A percentile compares a stretch with the other conserved stretches of the same genome.
Evolutionary conservation across 169 alveolate genomes (phyloP).

Genomic region (Theileria parva): DNA sequence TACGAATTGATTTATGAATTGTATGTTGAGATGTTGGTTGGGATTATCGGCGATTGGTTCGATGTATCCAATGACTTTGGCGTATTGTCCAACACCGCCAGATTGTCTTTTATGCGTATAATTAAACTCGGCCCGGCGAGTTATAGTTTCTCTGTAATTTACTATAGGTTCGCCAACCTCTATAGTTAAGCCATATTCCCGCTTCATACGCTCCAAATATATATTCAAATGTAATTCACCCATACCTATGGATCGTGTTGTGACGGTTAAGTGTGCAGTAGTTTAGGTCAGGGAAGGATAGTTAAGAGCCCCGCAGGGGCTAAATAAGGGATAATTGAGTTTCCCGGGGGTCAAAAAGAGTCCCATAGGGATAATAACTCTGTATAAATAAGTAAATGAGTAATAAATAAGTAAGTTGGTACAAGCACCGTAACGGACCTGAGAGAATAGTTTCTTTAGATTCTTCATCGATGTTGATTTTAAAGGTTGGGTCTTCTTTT

Average conservation of each 20-base stretch:
- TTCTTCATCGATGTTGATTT: slow-evolving; percentile 86
- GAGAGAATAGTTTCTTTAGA: slow-evolving; percentile 88
- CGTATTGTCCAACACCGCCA: slow-evolving; percentile 98
- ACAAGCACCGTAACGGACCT: slow-evolving; percentile 67
- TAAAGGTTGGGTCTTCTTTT: slow-evolving; percentile 95
- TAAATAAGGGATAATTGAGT: too few relatives aligned
- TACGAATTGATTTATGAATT: slow-evolving; percentile 66
- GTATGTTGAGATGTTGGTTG: slow-evolving; percentile 66
- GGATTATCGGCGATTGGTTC: slow-evolving; percentile 85
- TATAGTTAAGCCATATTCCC: slow-evolving; percentile 88
- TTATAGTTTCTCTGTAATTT: slow-evolving; percentile 89
- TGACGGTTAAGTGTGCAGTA: too few relatives aligned
- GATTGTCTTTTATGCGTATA: slow-evolving; percentile 93
- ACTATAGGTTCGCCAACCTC: slow-evolving; percentile 92
- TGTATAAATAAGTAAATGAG: too few relatives aligned
- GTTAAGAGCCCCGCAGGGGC: too few relatives aligned
- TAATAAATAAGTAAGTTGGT: too few relatives aligned
- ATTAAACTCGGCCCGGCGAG: slow-evolving; percentile 81
- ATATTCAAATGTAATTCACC: slow-evolving; percentile 94
- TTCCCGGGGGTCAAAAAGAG: too few relatives aligned
- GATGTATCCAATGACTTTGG: slow-evolving; percentile 87
- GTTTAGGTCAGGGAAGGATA: too few relatives aligned
- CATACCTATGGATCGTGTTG: too few relatives aligned
- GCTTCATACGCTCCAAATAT: slow-evolving; percentile 90
- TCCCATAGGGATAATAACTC: too few relatives aligned